Percentiles rank a stretch among this genome's conserved stretches.
These are phyloP conservation scores for Candida odintsovae DNA, from an alignment of 805 yeast species.

Conservation along the genomic window DNA sequence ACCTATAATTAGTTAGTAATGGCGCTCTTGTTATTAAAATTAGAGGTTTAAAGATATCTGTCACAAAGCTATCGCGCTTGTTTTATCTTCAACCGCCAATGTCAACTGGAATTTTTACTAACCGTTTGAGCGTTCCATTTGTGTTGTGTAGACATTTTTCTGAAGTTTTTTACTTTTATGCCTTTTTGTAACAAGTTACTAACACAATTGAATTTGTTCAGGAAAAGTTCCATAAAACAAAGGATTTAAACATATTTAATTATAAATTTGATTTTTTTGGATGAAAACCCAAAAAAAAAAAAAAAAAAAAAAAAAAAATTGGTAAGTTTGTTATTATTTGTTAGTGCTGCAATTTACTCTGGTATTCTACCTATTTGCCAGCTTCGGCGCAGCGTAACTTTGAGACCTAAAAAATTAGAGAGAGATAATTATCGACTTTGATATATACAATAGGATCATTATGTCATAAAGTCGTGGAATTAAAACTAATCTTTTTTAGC, in stretches of 20 bases:
- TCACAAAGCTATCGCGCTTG: neutral
- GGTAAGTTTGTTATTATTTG: neutral
- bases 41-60: neutral
- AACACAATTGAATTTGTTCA: slow-evolving; percentile 7
- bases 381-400: neutral
- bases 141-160: slow-evolving; percentile 26
- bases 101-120: too few relatives aligned
- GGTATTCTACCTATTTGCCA: too few relatives aligned
- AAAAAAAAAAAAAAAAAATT: slow-evolving; percentile 1
- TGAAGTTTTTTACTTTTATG: neutral
- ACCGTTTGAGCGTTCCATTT: slow-evolving; percentile 25
- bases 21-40: too few relatives aligned
- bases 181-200: neutral
- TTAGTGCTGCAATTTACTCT: slow-evolving; percentile 13
- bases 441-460: too few relatives aligned
- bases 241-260: neutral
- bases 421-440: neutral
- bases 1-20: slow-evolving; percentile 32
- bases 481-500: slow-evolving; percentile 9
- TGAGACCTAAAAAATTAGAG: neutral
- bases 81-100: neutral
- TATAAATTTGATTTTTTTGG: neutral
- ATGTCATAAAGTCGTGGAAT: neutral
- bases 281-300: neutral
- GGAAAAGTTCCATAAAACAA: neutral